Conservation (phyloP, 2,329 filamentous ascomycete genomes). For the Madurella fahalii region DNA sequence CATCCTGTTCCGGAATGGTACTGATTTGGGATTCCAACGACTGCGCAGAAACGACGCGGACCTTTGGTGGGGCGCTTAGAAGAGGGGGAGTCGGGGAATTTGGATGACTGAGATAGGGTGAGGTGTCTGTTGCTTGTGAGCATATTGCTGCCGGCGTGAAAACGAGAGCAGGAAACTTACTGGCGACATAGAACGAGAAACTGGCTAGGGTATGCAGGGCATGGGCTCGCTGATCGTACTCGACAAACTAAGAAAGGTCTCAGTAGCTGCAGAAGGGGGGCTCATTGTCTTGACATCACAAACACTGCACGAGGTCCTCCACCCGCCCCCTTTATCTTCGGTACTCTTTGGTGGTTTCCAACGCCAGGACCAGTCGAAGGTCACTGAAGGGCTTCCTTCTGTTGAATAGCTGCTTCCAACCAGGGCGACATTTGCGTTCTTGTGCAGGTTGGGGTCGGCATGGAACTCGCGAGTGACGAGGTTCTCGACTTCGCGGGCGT, state of each 20-base stretch:
- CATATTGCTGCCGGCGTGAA: background rate
- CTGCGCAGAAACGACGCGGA: slow-evolving; percentile 80
- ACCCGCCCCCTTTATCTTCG: slow-evolving; percentile 85
- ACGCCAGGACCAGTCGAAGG: slow-evolving; percentile 95
- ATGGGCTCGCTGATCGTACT: slow-evolving; percentile 93
- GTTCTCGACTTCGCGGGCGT: slow-evolving; percentile 82
- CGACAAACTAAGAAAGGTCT: slow-evolving; percentile 66
- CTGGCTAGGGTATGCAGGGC: slow-evolving; percentile 81
- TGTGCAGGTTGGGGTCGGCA: slow-evolving; percentile 94
- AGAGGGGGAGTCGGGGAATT: slow-evolving; percentile 68
- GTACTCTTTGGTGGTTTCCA: slow-evolving; percentile 82
- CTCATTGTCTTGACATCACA: slow-evolving; percentile 28
- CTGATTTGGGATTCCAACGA: slow-evolving; percentile 81
- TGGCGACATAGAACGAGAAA: slow-evolving; percentile 94
- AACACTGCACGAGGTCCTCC: slow-evolving; percentile 92
- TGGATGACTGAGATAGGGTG: slow-evolving; percentile 50
- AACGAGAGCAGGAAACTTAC: slow-evolving; percentile 42
- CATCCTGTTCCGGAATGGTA: slow-evolving; percentile 62
- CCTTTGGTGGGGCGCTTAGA: slow-evolving; percentile 67
- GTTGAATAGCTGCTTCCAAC: slow-evolving; percentile 93
- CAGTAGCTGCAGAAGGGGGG: slow-evolving; percentile 21
- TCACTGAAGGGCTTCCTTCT: slow-evolving; percentile 73
- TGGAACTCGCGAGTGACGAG: slow-evolving; percentile 94
- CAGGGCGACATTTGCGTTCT: slow-evolving; percentile 90
- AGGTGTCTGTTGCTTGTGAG: slow-evolving; percentile 37